Evolutionary conservation across 78 protist species (phyloP).

Genomic region (Dictyostelium purpureum): DNA sequence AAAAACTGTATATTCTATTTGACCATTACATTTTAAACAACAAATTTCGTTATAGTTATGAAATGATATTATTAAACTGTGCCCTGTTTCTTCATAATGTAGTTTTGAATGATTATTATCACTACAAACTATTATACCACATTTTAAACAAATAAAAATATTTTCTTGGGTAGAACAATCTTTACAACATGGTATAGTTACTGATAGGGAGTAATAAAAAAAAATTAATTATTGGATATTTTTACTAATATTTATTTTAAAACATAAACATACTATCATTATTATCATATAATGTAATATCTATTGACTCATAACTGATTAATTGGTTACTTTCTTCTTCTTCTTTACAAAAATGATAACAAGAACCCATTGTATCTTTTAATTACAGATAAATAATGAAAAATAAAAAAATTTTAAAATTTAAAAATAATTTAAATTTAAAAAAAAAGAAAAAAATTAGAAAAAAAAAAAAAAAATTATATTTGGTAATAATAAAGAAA

Average conservation of each 20-base stretch:
- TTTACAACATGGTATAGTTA: background rate
- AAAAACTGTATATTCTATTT: background rate
- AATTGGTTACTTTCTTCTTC: background rate
- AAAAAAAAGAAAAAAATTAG: background rate
- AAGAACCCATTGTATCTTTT: too few species aligned
- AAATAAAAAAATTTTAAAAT: background rate
- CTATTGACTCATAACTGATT: background rate
- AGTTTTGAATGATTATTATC: background rate
- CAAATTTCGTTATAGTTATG: background rate
- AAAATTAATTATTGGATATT: background rate
- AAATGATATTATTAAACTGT: background rate
- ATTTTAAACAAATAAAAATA: background rate
- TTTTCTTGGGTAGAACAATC: background rate
- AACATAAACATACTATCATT: background rate
- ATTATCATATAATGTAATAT: conserved; percentile 9
- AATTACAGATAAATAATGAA: too few species aligned
- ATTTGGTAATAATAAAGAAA: background rate
- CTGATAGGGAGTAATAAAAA: background rate
- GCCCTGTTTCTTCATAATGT: background rate
- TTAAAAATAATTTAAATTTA: background rate
- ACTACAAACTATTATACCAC: background rate
- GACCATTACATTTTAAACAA: background rate
- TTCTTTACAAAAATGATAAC: too few species aligned
- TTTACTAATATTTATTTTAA: background rate
- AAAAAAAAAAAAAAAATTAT: background rate